Conservation (phyloP, 2,329 filamentous ascomycete genomes). For the Alternaria atra region DNA sequence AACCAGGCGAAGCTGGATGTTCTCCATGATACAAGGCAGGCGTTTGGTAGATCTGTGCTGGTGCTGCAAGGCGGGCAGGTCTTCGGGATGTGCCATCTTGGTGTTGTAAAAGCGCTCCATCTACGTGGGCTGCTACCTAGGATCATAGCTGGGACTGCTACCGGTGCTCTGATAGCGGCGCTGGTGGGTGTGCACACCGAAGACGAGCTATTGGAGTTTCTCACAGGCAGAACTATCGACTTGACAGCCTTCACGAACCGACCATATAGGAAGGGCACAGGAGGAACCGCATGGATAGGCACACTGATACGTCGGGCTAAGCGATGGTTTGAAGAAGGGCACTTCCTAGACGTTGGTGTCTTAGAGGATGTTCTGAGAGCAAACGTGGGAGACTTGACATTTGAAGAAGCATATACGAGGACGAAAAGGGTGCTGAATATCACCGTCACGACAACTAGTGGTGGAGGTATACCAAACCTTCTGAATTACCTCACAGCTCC, state of each 20-base stretch:
- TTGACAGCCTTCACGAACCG: slow-evolving; percentile 75
- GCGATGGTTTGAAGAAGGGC: slow-evolving; percentile 78
- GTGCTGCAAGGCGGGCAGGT: slow-evolving; percentile 91
- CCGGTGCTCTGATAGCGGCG: slow-evolving; percentile 87
- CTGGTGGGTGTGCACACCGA: slow-evolving; percentile 88
- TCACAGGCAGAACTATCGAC: slow-evolving; percentile 83
- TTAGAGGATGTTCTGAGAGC: slow-evolving; percentile 84
- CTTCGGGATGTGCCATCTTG: slow-evolving; percentile 89
- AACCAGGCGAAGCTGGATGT: slow-evolving; percentile 85
- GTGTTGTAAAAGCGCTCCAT: slow-evolving; percentile 88
- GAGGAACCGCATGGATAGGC: slow-evolving; percentile 52
- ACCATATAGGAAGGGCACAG: slow-evolving; percentile 29
- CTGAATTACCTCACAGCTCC: slow-evolving; percentile 94
- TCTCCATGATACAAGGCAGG: slow-evolving; percentile 85
- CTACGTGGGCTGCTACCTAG: slow-evolving; percentile 81
- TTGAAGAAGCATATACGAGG: slow-evolving; percentile 87
- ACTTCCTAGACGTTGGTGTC: slow-evolving; percentile 83
- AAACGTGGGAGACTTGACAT: slow-evolving; percentile 89
- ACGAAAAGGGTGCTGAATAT: slow-evolving; percentile 92
- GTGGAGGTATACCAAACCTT: slow-evolving; percentile 80
- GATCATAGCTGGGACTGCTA: slow-evolving; percentile 91
- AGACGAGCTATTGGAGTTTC: slow-evolving; percentile 79
- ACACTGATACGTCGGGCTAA: slow-evolving; percentile 72
- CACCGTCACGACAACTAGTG: slow-evolving; percentile 79
- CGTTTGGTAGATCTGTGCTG: slow-evolving; percentile 85